Evolutionary conservation across 1,284 basidiomycete species (phyloP).

Genomic region (Papiliotrema laurentii): DNA sequence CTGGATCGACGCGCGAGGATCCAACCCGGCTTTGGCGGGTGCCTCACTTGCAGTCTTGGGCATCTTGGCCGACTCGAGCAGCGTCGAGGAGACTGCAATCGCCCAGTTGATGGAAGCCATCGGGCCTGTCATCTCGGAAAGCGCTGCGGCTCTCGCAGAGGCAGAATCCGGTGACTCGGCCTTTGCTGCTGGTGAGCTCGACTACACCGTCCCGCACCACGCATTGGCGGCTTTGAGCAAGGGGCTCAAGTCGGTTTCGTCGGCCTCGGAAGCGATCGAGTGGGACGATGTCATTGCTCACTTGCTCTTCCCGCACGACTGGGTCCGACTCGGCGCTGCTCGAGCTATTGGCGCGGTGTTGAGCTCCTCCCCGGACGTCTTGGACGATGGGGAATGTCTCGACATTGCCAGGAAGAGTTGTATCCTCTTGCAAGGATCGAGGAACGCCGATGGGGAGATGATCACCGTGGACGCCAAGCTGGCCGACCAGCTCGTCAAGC

Average conservation of each 20-base stretch:
- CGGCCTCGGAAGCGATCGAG: constrained; percentile 51
- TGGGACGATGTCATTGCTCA: constrained; percentile 66
- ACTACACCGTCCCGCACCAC: constrained; percentile 85
- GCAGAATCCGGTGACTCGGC: constrained; percentile 49
- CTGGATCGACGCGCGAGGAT: constrained; percentile 55
- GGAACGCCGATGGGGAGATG: constrained; percentile 26
- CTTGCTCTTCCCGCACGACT: constrained; percentile 86
- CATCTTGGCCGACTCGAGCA: constrained; percentile 60
- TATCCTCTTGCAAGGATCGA: constrained; percentile 68
- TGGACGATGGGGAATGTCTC: constrained; percentile 54
- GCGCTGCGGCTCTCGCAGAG: constrained; percentile 48
- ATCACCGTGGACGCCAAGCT: constrained; percentile 64
- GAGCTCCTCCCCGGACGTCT: constrained; percentile 35
- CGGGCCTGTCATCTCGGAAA: constrained; percentile 53
- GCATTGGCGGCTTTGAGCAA: constrained; percentile 65
- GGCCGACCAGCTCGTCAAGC: constrained; percentile 85
- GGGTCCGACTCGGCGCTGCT: constrained; percentile 82
- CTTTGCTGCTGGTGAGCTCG: constrained; percentile 54
- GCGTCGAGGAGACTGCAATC: constrained; percentile 54
- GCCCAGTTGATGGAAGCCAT: constrained; percentile 45
- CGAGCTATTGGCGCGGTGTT: constrained; percentile 73
- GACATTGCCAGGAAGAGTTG: constrained; percentile 72
- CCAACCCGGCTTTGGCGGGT: constrained; percentile 29
- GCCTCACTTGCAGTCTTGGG: constrained; percentile 69
- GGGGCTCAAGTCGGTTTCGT: constrained; percentile 56